phyloP scores from a whole-genome alignment of 1,284 basidiomycete species.

The Ceratobasidium sp. region DNA sequence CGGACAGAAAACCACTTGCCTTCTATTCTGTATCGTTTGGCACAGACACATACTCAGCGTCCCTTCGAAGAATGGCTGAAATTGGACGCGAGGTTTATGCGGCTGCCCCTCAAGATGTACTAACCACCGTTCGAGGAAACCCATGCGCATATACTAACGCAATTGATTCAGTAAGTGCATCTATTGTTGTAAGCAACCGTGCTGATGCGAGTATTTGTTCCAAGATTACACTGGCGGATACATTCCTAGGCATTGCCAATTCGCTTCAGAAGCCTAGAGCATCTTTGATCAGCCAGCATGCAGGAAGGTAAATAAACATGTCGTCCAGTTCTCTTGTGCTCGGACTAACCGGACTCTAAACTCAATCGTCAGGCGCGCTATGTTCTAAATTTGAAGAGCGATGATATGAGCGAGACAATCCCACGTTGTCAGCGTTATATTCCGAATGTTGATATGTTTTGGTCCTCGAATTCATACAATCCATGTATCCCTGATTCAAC shows the following conservation, averaged over 20 bases:
- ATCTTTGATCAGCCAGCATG: slow-evolving; percentile 47
- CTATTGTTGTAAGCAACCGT: background rate
- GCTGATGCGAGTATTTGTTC: background rate
- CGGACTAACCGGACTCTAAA: no score
- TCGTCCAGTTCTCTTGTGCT: no score
- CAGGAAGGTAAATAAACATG: slow-evolving; percentile 18
- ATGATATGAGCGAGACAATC: no score
- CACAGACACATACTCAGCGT: slow-evolving; percentile 46
- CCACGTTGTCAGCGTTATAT: no score
- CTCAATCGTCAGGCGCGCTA: background rate
- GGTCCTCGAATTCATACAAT: no score
- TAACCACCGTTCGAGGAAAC: slow-evolving; percentile 51
- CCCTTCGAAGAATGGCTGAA: slow-evolving; percentile 60
- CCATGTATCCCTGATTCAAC: no score
- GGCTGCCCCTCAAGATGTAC: slow-evolving; percentile 56
- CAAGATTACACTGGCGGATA: slow-evolving; percentile 63
- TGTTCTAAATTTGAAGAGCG: background rate
- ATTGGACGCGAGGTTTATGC: slow-evolving; percentile 60
- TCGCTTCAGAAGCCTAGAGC: slow-evolving; percentile 64
- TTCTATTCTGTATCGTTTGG: slow-evolving; percentile 69
- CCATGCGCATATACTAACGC: slow-evolving; percentile 61
- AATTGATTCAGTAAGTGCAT: slow-evolving; percentile 58
- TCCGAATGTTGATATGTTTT: no score
- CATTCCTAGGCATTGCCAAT: slow-evolving; percentile 67
- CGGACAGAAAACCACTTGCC: slow-evolving; percentile 60